Conservation (phyloP, 2,329 filamentous ascomycete species). For the Sordariomycetes sp. region DNA sequence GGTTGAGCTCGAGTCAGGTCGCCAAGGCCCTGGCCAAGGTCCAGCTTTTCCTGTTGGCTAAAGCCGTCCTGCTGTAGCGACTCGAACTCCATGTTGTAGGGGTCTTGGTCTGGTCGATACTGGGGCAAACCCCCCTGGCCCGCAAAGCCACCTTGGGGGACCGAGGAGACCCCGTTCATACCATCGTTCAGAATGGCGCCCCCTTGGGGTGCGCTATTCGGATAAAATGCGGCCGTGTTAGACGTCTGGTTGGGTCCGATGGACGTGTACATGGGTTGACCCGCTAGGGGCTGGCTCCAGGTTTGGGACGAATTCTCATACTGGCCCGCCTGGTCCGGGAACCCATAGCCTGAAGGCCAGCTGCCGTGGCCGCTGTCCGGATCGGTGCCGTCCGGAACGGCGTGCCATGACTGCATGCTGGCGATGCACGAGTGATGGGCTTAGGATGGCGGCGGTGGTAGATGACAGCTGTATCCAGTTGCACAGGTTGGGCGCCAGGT, state of each 20-base stretch:
- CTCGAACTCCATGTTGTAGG: conserved; percentile 23
- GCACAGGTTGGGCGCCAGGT: neutral
- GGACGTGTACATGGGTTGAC: conserved; percentile 19
- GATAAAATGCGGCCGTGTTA: conserved; percentile 21
- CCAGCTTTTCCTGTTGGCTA: conserved; percentile 21
- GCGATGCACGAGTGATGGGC: neutral
- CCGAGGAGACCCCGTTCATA: conserved; percentile 17
- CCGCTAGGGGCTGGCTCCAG: conserved; percentile 24
- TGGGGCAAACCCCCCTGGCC: conserved; percentile 19
- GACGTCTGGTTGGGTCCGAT: conserved; percentile 14
- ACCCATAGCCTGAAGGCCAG: conserved; percentile 24
- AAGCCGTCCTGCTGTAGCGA: conserved; percentile 26
- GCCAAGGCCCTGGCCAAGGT: conserved; percentile 15
- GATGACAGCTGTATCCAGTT: neutral
- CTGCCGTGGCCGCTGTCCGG: conserved; percentile 18
- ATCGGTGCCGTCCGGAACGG: conserved; percentile 21
- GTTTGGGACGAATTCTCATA: conserved; percentile 23
- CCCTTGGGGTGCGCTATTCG: conserved; percentile 20
- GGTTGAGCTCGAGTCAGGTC: conserved; percentile 19
- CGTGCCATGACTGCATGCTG: conserved; percentile 30
- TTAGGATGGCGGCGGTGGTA: neutral
- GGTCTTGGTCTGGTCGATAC: conserved; percentile 20
- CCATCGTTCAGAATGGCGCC: conserved; percentile 19
- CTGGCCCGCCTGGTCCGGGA: conserved; percentile 20
- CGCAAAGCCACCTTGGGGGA: conserved; percentile 15